phyloP scores from a whole-genome alignment of 208 protist species.

The Spironucleus salmonicida region DNA sequence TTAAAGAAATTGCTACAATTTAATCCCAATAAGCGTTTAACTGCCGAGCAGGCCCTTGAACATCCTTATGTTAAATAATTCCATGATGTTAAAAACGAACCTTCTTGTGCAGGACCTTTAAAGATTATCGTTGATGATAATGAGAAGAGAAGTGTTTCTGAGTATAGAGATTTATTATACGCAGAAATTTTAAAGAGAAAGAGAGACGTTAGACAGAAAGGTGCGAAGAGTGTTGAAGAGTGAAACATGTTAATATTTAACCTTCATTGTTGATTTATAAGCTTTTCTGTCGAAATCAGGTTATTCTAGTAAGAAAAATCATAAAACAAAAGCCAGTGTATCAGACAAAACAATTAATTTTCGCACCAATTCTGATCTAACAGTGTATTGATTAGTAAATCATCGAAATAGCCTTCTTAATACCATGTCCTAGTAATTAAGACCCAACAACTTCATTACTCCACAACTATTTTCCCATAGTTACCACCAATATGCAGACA shows the following conservation, averaged over 20 bases:
- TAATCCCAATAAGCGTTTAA: constrained; percentile 44
- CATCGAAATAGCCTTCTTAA: too few species aligned
- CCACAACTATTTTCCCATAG: too few species aligned
- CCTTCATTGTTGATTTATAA: too few species aligned
- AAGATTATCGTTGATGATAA: constrained; percentile 43
- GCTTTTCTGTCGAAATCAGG: too few species aligned
- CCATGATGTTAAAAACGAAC: constrained; percentile 51
- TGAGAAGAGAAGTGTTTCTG: constrained; percentile 41
- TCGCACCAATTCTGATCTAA: too few species aligned
- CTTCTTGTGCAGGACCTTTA: constrained; percentile 39
- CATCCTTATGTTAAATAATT: constrained; percentile 57
- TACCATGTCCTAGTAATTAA: too few species aligned
- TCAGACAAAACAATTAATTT: too few species aligned
- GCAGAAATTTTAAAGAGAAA: constrained; percentile 53
- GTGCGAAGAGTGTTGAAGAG: neutral
- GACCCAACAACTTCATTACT: too few species aligned
- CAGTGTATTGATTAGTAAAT: too few species aligned
- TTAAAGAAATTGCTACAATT: constrained; percentile 41
- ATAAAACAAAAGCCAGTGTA: too few species aligned
- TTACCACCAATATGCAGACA: too few species aligned
- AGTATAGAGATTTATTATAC: constrained; percentile 54
- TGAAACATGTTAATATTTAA: neutral
- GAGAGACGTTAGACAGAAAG: constrained; percentile 38
- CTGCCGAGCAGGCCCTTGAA: constrained; percentile 48
- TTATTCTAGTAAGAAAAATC: too few species aligned